Conservation (phyloP, 768 basidiomycete species). For the Panaeolus papilionaceus region DNA sequence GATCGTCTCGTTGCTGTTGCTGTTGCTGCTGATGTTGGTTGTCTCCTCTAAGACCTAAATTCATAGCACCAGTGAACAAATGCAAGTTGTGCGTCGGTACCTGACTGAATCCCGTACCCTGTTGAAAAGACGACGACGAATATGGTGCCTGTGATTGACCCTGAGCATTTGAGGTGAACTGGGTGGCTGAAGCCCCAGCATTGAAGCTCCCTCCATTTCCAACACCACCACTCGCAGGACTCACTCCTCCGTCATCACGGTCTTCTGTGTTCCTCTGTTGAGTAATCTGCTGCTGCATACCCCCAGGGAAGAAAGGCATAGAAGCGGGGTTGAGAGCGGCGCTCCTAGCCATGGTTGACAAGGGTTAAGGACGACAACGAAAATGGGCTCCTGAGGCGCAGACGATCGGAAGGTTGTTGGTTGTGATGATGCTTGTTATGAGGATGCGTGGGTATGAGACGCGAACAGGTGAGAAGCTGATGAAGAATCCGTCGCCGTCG, state of each 20-base stretch:
- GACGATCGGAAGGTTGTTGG: constrained; percentile 34
- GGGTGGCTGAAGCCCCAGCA: constrained; percentile 52
- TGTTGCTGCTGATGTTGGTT: not conserved
- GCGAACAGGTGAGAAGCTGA: not conserved
- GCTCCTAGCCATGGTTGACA: constrained; percentile 70
- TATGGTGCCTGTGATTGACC: constrained; percentile 32
- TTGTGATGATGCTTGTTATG: not conserved
- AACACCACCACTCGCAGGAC: constrained; percentile 11
- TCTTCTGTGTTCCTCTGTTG: not conserved
- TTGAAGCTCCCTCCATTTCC: constrained; percentile 57
- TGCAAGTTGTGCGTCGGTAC: not conserved
- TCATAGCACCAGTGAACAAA: not conserved
- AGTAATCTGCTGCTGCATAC: constrained; percentile 37
- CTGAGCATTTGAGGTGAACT: constrained; percentile 35
- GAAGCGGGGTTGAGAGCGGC: constrained; percentile 82
- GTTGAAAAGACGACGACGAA: constrained; percentile 3
- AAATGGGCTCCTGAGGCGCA: constrained; percentile 3
- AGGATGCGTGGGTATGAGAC: not conserved
- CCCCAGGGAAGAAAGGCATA: constrained; percentile 84
- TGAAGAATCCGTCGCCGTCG: not conserved
- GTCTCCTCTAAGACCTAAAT: no score
- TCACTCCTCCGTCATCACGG: not conserved
- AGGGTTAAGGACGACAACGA: constrained; percentile 39
- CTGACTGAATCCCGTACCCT: not conserved
- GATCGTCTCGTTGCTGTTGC: constrained; percentile 36